These are phyloP conservation scores for Phellinidium pouzarii DNA, from an alignment of 1,284 basidiomycete genomes.

Conservation along the genomic window DNA sequence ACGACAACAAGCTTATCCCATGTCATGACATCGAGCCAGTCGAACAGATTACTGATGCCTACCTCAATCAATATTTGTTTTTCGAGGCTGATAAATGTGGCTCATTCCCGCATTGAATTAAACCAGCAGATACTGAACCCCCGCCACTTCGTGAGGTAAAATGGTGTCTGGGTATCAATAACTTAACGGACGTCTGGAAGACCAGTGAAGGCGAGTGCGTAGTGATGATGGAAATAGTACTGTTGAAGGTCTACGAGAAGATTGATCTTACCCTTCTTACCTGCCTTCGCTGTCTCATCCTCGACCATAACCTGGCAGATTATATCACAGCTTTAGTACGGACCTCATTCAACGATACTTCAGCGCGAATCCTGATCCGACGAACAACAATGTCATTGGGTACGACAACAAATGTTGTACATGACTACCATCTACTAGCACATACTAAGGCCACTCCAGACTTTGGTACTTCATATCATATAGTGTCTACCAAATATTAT, in stretches of 20 bases:
- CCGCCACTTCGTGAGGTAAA: constrained; percentile 96
- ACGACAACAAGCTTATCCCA: constrained; percentile 95
- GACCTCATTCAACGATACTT: constrained; percentile 98
- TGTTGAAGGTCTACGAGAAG: constrained; percentile 97
- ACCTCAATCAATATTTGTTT: constrained; percentile 87
- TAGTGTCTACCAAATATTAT: no score
- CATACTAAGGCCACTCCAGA: no score
- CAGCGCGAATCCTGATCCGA: constrained; percentile 95
- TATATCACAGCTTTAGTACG: constrained; percentile 97
- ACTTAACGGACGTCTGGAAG: constrained; percentile 93
- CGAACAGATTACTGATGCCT: constrained; percentile 97
- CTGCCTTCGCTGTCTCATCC: constrained; percentile 85
- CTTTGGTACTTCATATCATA: no score
- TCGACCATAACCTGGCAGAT: constrained; percentile 96
- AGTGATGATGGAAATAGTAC: constrained; percentile 95
- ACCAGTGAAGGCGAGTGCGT: constrained; percentile 94
- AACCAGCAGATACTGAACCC: constrained; percentile 93
- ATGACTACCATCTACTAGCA: no score
- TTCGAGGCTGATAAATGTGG: constrained; percentile 96
- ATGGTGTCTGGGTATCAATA: constrained; percentile 94
- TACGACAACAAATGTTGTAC: constrained; percentile 99
- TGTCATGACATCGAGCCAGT: constrained; percentile 98
- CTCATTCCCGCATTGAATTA: constrained; percentile 96
- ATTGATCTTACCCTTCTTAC: constrained; percentile 93
- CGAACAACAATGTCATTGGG: constrained; percentile 97